These are phyloP conservation scores for Abortiporus biennis DNA, from an alignment of 1,284 basidiomycete species.

Conservation along the genomic window DNA sequence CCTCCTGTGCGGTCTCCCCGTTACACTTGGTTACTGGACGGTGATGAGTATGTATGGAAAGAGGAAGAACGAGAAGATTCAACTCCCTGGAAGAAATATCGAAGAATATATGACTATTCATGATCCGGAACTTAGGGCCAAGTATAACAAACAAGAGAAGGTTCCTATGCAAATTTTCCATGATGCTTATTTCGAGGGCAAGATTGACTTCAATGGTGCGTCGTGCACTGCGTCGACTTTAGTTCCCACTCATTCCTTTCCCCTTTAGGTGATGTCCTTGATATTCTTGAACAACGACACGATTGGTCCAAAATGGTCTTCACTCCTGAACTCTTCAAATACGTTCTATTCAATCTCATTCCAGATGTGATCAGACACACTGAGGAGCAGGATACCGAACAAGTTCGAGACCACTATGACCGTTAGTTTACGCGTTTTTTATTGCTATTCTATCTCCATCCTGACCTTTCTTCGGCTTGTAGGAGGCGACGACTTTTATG, in stretches of 20 bases:
- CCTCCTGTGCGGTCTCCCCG: slow-evolving; percentile 69
- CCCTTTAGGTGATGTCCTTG: slow-evolving; percentile 79
- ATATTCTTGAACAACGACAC: slow-evolving; percentile 90
- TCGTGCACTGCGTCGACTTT: slow-evolving; percentile 9
- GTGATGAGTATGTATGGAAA: slow-evolving; percentile 79
- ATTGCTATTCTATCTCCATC: slow-evolving; percentile 9
- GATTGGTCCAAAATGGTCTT: slow-evolving; percentile 93
- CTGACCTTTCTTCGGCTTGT: slow-evolving; percentile 12
- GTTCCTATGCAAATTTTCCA: slow-evolving; percentile 98
- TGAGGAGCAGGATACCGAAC: slow-evolving; percentile 87
- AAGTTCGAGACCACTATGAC: slow-evolving; percentile 97
- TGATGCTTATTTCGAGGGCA: slow-evolving; percentile 96
- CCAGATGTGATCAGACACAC: slow-evolving; percentile 95
- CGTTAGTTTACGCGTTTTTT: slow-evolving; percentile 53
- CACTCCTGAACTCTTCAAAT: slow-evolving; percentile 88
- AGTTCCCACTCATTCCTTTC: slow-evolving; percentile 8
- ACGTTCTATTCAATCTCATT: slow-evolving; percentile 84
- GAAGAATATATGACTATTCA: slow-evolving; percentile 91
- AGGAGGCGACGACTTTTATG: slow-evolving; percentile 91
- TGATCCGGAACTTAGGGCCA: slow-evolving; percentile 72
- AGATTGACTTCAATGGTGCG: slow-evolving; percentile 91
- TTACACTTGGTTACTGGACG: slow-evolving; percentile 87
- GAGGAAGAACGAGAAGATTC: slow-evolving; percentile 84
- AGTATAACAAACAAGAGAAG: slow-evolving; percentile 82
- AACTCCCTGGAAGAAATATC: slow-evolving; percentile 81